phyloP scores from a whole-genome alignment of 164 flowering plant species.

The Magnolia changhungtana region DNA sequence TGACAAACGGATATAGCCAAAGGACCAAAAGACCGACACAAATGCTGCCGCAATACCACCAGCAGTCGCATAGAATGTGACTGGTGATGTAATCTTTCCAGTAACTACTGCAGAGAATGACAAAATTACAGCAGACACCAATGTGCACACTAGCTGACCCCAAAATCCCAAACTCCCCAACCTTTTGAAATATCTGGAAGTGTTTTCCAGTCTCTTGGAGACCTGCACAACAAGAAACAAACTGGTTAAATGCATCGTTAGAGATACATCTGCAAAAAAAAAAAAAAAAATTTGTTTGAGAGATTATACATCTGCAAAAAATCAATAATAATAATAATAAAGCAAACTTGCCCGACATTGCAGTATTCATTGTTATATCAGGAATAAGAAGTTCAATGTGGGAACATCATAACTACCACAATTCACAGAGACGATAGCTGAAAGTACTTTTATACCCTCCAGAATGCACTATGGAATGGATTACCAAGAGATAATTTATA shows the following conservation, averaged over 20 bases:
- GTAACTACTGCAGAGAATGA: slow-evolving; percentile 80
- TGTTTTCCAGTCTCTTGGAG: slow-evolving; percentile 81
- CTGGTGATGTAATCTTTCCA: slow-evolving; percentile 75
- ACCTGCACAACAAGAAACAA: slow-evolving; percentile 46
- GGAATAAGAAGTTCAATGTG: no score
- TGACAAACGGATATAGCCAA: slow-evolving; percentile 84
- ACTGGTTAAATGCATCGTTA: background rate
- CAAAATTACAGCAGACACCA: slow-evolving; percentile 84
- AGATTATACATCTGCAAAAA: no score
- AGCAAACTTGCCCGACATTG: no score
- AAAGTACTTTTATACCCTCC: no score
- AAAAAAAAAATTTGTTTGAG: no score
- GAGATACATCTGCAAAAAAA: background rate
- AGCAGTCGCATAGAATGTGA: slow-evolving; percentile 84
- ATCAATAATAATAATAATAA: no score
- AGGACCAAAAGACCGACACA: slow-evolving; percentile 89
- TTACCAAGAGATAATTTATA: no score
- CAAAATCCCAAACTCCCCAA: slow-evolving; percentile 87
- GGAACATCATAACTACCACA: no score
- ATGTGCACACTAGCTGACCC: slow-evolving; percentile 86
- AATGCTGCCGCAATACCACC: slow-evolving; percentile 91
- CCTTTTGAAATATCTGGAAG: slow-evolving; percentile 80
- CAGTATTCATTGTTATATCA: no score
- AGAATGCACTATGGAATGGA: no score
- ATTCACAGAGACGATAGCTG: no score